Evolutionary conservation across 345 rosid species (phyloP).

Genomic region (Limnanthes douglasii): DNA sequence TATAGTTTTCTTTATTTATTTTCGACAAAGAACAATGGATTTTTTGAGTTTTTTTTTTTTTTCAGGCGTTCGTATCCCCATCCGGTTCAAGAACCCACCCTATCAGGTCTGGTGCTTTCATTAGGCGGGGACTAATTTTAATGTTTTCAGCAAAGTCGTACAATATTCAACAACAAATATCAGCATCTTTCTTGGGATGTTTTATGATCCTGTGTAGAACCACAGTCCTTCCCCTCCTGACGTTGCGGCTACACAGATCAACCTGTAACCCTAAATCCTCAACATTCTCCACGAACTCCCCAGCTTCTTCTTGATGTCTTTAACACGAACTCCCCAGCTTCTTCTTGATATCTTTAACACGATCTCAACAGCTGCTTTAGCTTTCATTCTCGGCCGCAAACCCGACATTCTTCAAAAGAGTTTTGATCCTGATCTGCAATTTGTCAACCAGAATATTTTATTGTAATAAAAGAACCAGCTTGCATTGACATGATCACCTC

Average conservation of each 20-base stretch:
- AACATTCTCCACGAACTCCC: slow-evolving; percentile 57
- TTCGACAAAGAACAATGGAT: too few species aligned
- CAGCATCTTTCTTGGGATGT: slow-evolving; percentile 30
- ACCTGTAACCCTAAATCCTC: slow-evolving; percentile 73
- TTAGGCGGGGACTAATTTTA: too few species aligned
- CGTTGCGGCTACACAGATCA: slow-evolving; percentile 67
- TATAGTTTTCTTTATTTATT: too few species aligned
- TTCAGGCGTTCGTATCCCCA: too few species aligned
- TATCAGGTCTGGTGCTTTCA: too few species aligned
- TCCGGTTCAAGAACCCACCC: too few species aligned
- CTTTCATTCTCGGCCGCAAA: slow-evolving; percentile 43
- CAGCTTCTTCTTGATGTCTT: slow-evolving; percentile 66
- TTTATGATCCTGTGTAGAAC: slow-evolving; percentile 87
- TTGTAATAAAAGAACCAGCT: slow-evolving; percentile 54
- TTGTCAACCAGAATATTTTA: slow-evolving; percentile 56
- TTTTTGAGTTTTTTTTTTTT: too few species aligned
- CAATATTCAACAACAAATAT: too few species aligned
- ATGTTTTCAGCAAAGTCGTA: too few species aligned
- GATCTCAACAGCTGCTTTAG: too few species aligned
- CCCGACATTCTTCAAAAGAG: slow-evolving; percentile 36
- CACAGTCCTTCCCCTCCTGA: slow-evolving; percentile 83
- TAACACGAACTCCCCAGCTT: slow-evolving; percentile 41
- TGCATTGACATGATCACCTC: slow-evolving; percentile 61
- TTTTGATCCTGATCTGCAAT: slow-evolving; percentile 50
- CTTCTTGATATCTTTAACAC: too few species aligned